Percentiles rank a stretch among this genome's conserved stretches.
These are phyloP conservation scores for Vinca major DNA, from an alignment of 305 asterid species.

Conservation along the genomic window DNA sequence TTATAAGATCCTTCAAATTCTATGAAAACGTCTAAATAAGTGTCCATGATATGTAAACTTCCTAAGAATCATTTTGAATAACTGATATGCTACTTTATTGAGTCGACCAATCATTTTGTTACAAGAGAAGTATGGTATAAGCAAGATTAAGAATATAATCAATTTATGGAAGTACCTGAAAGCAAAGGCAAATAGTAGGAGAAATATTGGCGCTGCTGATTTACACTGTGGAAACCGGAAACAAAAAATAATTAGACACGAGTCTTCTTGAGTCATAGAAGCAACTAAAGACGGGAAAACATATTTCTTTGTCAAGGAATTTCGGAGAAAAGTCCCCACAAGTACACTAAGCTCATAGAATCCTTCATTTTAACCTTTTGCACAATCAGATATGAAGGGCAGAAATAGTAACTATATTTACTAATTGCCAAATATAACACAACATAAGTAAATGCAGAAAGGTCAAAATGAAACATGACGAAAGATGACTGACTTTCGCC, in stretches of 20 bases:
- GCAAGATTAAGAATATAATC: not conserved
- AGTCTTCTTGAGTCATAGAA: not conserved
- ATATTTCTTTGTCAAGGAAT: not conserved
- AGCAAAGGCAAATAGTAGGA: slow-evolving; percentile 92
- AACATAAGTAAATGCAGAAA: slow-evolving; percentile 2
- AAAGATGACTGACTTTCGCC: not conserved
- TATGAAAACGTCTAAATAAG: no score
- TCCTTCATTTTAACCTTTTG: not conserved
- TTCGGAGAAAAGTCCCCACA: not conserved
- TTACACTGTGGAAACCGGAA: slow-evolving; percentile 65
- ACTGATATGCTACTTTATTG: no score
- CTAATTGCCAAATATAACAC: slow-evolving; percentile 7
- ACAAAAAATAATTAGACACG: slow-evolving; percentile 6
- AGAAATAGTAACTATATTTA: slow-evolving; percentile 1
- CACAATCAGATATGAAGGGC: slow-evolving; percentile 9
- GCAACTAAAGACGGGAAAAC: not conserved
- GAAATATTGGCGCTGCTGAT: slow-evolving; percentile 97
- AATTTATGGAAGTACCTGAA: slow-evolving; percentile 61
- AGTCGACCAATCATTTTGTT: not conserved
- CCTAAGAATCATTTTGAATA: no score
- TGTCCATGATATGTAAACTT: no score
- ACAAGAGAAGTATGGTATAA: not conserved
- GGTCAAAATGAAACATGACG: slow-evolving; percentile 2
- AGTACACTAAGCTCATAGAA: not conserved
- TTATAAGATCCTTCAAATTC: no score